phyloP scores from a whole-genome alignment of 805 yeast genomes.

The Hyphopichia homilentoma region DNA sequence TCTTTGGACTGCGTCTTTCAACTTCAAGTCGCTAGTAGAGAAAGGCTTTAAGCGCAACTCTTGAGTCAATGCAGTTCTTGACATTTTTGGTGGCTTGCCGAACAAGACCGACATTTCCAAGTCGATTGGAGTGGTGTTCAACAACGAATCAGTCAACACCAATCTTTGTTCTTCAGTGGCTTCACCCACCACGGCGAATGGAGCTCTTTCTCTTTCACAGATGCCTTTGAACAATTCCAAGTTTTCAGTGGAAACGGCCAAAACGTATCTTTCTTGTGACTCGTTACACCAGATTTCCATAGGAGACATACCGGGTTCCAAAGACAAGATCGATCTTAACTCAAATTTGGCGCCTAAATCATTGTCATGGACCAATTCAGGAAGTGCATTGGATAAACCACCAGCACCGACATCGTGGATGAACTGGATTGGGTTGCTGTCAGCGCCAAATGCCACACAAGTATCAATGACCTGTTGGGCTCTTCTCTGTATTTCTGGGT shows the following conservation, averaged over 20 bases:
- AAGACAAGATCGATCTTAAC: slow-evolving; percentile 80
- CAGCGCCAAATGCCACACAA: slow-evolving; percentile 76
- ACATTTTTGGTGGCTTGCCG: slow-evolving; percentile 96
- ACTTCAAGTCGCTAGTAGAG: slow-evolving; percentile 26
- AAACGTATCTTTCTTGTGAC: slow-evolving; percentile 96
- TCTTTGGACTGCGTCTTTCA: slow-evolving; percentile 70
- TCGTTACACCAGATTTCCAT: slow-evolving; percentile 99
- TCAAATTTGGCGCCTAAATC: slow-evolving; percentile 93
- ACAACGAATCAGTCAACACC: slow-evolving; percentile 71
- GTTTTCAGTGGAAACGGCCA: slow-evolving; percentile 84
- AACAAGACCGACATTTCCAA: slow-evolving; percentile 91
- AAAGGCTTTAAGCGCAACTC: slow-evolving; percentile 48
- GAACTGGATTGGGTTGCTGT: slow-evolving; percentile 75
- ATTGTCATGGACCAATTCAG: slow-evolving; percentile 96
- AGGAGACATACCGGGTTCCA: slow-evolving; percentile 98
- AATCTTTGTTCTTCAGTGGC: slow-evolving; percentile 87
- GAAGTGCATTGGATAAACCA: slow-evolving; percentile 94
- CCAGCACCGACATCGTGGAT: slow-evolving; percentile 99
- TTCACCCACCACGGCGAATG: slow-evolving; percentile 91
- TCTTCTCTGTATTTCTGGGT: slow-evolving; percentile 98
- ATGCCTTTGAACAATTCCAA: slow-evolving; percentile 67
- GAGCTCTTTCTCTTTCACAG: slow-evolving; percentile 94
- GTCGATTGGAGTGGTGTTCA: slow-evolving; percentile 86
- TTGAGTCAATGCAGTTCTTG: slow-evolving; percentile 65
- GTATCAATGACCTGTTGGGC: slow-evolving; percentile 97